Conservation (phyloP, 2,329 filamentous ascomycete genomes). For the Botrytis squamosa region DNA sequence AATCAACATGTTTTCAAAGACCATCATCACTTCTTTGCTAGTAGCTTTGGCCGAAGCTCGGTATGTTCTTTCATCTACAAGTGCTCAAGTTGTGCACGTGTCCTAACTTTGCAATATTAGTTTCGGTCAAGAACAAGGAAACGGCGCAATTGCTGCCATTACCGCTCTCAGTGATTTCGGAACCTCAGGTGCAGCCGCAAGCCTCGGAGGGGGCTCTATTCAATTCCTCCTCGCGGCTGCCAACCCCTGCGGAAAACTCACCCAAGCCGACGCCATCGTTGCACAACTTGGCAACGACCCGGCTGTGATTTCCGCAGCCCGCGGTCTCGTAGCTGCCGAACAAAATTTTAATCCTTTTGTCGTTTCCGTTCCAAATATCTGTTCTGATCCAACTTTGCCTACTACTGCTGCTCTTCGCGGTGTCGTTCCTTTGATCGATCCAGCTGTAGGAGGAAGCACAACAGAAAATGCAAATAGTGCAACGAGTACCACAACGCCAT, state of each 20-base stretch:
- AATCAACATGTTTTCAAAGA: slow-evolving; percentile 34
- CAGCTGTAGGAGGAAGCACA: slow-evolving; percentile 56
- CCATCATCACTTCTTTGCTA: slow-evolving; percentile 31
- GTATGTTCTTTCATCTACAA: slow-evolving; percentile 25
- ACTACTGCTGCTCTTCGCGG: slow-evolving; percentile 60
- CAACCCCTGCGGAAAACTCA: slow-evolving; percentile 65
- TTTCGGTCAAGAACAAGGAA: slow-evolving; percentile 61
- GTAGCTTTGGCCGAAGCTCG: slow-evolving; percentile 37
- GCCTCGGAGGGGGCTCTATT: slow-evolving; percentile 61
- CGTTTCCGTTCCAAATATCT: slow-evolving; percentile 59
- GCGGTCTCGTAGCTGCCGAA: slow-evolving; percentile 63
- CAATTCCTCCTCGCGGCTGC: slow-evolving; percentile 62
- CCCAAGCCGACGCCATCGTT: slow-evolving; percentile 64
- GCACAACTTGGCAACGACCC: slow-evolving; percentile 57
- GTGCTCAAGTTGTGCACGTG: background rate
- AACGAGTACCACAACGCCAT: slow-evolving; percentile 51
- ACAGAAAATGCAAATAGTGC: slow-evolving; percentile 60
- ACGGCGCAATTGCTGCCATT: slow-evolving; percentile 51
- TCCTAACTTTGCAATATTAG: slow-evolving; percentile 35
- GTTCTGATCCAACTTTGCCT: slow-evolving; percentile 61
- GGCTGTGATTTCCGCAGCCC: slow-evolving; percentile 60
- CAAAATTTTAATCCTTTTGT: slow-evolving; percentile 72
- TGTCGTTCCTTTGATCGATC: slow-evolving; percentile 66
- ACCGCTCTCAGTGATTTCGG: slow-evolving; percentile 54
- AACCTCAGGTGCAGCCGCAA: slow-evolving; percentile 58